Evolutionary conservation across 257 asterid species (phyloP).

Genomic region (Anisodus acutangulus): DNA sequence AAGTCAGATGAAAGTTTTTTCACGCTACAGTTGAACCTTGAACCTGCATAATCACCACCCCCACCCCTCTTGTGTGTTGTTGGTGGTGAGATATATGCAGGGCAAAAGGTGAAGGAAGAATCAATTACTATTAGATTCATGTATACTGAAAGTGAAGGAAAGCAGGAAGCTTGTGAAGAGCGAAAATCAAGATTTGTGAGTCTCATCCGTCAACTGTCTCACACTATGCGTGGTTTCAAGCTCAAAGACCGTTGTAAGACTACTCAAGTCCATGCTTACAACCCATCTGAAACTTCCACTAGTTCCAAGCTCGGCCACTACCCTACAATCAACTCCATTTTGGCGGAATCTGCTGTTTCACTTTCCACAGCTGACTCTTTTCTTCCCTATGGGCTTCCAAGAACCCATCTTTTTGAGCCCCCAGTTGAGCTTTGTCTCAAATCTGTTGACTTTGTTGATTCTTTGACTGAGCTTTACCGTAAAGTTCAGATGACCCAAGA

Average conservation of each 20-base stretch:
- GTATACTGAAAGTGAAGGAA: conserved; percentile 50
- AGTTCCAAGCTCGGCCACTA: conserved; percentile 31
- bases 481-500: conserved; percentile 34
- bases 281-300: conserved; percentile 29
- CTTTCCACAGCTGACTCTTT: conserved; percentile 38
- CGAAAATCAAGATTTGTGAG: conserved; percentile 51
- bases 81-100: too few species aligned
- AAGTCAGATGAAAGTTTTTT: too few species aligned
- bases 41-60: too few species aligned
- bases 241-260: conserved; percentile 62
- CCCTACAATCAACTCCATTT: conserved; percentile 48
- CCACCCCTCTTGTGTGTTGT: too few species aligned
- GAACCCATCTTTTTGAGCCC: conserved; percentile 48
- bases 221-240: conserved; percentile 48
- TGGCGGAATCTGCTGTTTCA: conserved; percentile 38
- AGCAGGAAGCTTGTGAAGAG: conserved; percentile 27
- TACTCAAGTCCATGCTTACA: conserved; percentile 60
- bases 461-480: conserved; percentile 46
- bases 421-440: conserved; percentile 48
- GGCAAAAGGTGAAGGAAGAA: not conserved
- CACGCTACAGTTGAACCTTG: too few species aligned
- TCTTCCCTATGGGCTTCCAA: conserved; percentile 56
- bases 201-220: conserved; percentile 45
- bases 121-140: conserved; percentile 38
- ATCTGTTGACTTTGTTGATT: conserved; percentile 53